phyloP scores from a whole-genome alignment of 441 rosid genomes.

The Syzygium syzygioides region DNA sequence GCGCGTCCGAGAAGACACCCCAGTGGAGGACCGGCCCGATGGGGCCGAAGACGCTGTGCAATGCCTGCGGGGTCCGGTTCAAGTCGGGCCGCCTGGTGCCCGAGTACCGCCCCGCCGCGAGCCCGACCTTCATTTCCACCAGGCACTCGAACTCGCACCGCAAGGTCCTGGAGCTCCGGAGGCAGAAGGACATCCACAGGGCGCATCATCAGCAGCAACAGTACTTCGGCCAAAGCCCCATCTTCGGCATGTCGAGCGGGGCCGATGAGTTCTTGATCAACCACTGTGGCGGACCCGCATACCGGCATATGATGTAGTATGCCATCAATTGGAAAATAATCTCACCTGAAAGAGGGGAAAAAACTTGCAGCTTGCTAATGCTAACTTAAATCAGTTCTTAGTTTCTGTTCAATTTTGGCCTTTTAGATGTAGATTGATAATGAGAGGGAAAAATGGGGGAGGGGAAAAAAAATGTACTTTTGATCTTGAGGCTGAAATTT shows the following conservation, averaged over 20 bases:
- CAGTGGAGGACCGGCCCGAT: slow-evolving; percentile 59
- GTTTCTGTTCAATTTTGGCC: slow-evolving; percentile 14
- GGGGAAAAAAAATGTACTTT: background rate
- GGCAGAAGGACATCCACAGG: slow-evolving; percentile 54
- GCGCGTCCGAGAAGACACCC: slow-evolving; percentile 46
- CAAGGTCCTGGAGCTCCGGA: slow-evolving; percentile 46
- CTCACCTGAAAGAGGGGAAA: background rate
- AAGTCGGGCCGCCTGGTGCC: slow-evolving; percentile 52
- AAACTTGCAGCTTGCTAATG: background rate
- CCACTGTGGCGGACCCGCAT: slow-evolving; percentile 50
- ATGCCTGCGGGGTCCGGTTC: slow-evolving; percentile 51
- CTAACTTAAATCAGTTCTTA: background rate
- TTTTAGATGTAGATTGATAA: slow-evolving; percentile 6
- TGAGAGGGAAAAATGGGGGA: background rate
- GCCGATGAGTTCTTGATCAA: slow-evolving; percentile 62
- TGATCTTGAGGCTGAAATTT: background rate
- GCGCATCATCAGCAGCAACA: slow-evolving; percentile 48
- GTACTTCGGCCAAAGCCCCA: slow-evolving; percentile 32
- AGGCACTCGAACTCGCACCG: slow-evolving; percentile 51
- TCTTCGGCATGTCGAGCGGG: slow-evolving; percentile 53
- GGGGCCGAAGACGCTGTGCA: slow-evolving; percentile 53
- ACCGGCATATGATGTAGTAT: slow-evolving; percentile 53
- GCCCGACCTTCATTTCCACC: slow-evolving; percentile 43
- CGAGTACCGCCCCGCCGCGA: slow-evolving; percentile 52
- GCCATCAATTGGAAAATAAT: background rate